Base-by-base conservation (phyloP, 768 basidiomycete species). In the Paxillus ammoniavirescens region DNA sequence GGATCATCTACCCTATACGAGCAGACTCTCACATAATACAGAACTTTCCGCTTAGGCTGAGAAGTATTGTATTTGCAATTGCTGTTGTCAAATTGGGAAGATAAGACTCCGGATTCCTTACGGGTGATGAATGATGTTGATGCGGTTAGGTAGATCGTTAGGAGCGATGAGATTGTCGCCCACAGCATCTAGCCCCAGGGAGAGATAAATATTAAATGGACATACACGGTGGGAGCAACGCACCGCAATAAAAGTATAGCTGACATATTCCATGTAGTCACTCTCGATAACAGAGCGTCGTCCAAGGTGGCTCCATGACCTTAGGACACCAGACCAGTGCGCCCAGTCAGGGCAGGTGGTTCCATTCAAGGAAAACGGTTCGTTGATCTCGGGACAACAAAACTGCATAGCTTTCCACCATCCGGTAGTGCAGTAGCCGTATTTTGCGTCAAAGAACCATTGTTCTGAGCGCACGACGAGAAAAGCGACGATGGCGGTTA, bases 361-460 rank as follows among this genome's bases (percentile, higher is more conserved):
- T 48, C 71, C 72, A 49, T 2, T 46, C 35, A 52, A 54, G 30
- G 15, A 52, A 49, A 28, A 43, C 14, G 51, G 56, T 28, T 54
- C 48, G 4, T 23, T 59, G 10, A 69, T 35, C 26, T 56, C 57
- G 13, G 84, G 81, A 67, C 94, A 98, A 67, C 96, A 99, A 70
- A 93, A 92, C 3, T 85, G 76, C 58, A 81, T 85, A 1, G 92
- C 83, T 60, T 81, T 87, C 74, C 80, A 87, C 85, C 88, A 89
- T 1, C 76, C 76, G 0, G 71, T 69, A 2, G 62, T 62, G 69
- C 96, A 99, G 66, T 90, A 91, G 0, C 97, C 97, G 47, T 93
- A 90, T 71, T 98, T 98, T 51, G 87, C 65, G 69, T 96, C 93
- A 63, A 98, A 99, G 8, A 98, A 75, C 79, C 84, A 87, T 66